Base-by-base conservation (phyloP, 768 basidiomycete genomes). In the Clitopilus hobsonii region DNA sequence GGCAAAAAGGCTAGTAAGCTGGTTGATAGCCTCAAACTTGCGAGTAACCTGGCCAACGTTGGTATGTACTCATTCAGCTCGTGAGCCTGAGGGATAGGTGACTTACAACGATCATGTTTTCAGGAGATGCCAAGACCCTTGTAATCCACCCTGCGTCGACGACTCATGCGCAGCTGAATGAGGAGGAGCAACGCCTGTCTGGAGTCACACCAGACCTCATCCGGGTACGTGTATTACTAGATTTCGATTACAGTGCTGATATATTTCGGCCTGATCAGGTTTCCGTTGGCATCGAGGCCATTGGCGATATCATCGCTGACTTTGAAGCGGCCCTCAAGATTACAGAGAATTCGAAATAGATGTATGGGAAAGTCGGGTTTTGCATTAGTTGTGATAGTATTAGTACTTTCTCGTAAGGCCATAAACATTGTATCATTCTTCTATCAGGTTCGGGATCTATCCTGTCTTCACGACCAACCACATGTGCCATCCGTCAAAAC, bases 121-220 rank as follows among this genome's bases (percentile, higher is more conserved):
- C 49, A 77, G 81, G 84, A 22, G 85, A 88, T 56, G 83, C 86
- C 14, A 90, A 91, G 71, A 89, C 86, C 6, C 78, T 92, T 11
- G 85, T 89, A 32, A 88, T 91, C 55, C 86, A 89, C 62, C 89
- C 90, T 1, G 86, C 84, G 4, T 79, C 81, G 22, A 91, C 91
- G 22, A 92, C 90, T 0, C 90, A 93, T 62, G 74, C 82, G 30
- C 88, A 91, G 66, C 72, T 91, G 45, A 76, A 74, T 0, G 71
- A 69, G 18, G 81, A 77, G 53, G 89, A 91, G 64, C 83, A 84
- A 61, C 56, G 75, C 6, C 70, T 76, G 5, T 76, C 83, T n/a
- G 90, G 90, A 6, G 88, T 91, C 8, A 85, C 86, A 1, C 81
- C 84, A 0, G 89, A 91, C 67, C 72, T 90, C 47, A 88, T 92